A percentile compares a stretch with the other conserved stretches of the same genome.
Evolutionary conservation across 169 alveolate genomes (phyloP).

Genomic region (Cystoisospora suis): DNA sequence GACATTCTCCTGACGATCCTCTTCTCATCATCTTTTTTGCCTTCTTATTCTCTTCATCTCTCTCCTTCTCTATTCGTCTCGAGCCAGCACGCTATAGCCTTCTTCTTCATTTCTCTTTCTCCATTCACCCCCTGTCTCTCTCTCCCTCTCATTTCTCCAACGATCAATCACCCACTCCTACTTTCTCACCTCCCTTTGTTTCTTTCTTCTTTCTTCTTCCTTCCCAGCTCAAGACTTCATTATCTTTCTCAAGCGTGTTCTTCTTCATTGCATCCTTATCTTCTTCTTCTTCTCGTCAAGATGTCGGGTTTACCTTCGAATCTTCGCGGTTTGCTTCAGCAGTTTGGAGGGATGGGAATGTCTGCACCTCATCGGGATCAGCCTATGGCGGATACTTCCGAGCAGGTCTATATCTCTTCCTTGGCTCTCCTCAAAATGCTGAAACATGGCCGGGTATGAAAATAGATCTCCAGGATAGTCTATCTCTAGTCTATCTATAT

Average conservation of each 20-base stretch:
- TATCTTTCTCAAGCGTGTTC: no score
- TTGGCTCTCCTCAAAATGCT: slow-evolving; percentile 97
- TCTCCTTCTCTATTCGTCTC: neutral
- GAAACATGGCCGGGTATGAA: slow-evolving; percentile 95
- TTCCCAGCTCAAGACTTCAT: neutral
- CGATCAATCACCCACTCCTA: neutral
- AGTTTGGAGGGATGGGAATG: slow-evolving; percentile 49
- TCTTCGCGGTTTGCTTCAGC: slow-evolving; percentile 40
- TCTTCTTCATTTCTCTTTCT: neutral
- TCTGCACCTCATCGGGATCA: slow-evolving; percentile 29
- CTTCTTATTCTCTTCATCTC: no score
- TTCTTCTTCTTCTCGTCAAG: no score
- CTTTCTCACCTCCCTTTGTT: neutral
- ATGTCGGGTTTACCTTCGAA: slow-evolving; percentile 37
- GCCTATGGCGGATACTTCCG: slow-evolving; percentile 71
- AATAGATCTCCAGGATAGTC: neutral
- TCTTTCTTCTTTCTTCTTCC: neutral
- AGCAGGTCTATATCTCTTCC: slow-evolving; percentile 95
- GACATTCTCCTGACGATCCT: no score
- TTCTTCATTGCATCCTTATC: no score
- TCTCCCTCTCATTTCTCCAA: neutral
- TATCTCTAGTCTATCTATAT: neutral
- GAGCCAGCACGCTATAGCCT: neutral
- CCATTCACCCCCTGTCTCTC: neutral
- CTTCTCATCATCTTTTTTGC: no score